Evolutionary conservation across 1,139 yeast genomes (phyloP).

Genomic region (Torulaspora globosa): DNA sequence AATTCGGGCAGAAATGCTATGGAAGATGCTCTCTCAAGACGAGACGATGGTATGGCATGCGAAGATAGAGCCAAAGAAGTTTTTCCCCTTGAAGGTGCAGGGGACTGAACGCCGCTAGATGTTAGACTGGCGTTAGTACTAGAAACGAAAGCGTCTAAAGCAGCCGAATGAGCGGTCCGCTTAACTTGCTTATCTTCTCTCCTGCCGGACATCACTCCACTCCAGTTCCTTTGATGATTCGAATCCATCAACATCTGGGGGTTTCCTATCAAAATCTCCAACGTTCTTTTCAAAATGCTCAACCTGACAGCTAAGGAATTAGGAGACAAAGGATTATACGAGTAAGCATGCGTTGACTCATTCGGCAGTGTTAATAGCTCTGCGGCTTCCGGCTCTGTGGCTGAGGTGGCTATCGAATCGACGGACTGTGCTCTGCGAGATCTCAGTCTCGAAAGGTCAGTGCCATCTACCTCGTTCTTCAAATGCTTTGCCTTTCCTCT

Average conservation of each 20-base stretch:
- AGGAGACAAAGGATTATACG: constrained; percentile 78
- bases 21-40: constrained; percentile 19
- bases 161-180: constrained; percentile 58
- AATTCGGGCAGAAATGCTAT: constrained; percentile 18
- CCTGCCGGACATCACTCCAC: constrained; percentile 7
- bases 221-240: constrained; percentile 15
- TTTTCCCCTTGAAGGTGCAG: constrained; percentile 5
- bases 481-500: background rate
- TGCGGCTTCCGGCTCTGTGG: constrained; percentile 20
- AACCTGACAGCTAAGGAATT: constrained; percentile 73
- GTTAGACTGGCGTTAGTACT: constrained; percentile 15
- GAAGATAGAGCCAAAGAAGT: background rate
- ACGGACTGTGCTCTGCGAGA: constrained; percentile 11
- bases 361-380: constrained; percentile 60
- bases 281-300: constrained; percentile 67
- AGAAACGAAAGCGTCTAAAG: constrained; percentile 52
- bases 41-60: background rate
- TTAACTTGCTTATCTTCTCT: constrained; percentile 12
- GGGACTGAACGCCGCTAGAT: constrained; percentile 10
- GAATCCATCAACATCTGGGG: constrained; percentile 31
- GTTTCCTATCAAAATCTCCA: constrained; percentile 49
- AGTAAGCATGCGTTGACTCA: constrained; percentile 79
- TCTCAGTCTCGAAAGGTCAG: background rate
- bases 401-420: constrained; percentile 14
- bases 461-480: background rate